phyloP scores from a whole-genome alignment of 1,284 basidiomycete species.

The Cutaneotrichosporon spelunceum region DNA sequence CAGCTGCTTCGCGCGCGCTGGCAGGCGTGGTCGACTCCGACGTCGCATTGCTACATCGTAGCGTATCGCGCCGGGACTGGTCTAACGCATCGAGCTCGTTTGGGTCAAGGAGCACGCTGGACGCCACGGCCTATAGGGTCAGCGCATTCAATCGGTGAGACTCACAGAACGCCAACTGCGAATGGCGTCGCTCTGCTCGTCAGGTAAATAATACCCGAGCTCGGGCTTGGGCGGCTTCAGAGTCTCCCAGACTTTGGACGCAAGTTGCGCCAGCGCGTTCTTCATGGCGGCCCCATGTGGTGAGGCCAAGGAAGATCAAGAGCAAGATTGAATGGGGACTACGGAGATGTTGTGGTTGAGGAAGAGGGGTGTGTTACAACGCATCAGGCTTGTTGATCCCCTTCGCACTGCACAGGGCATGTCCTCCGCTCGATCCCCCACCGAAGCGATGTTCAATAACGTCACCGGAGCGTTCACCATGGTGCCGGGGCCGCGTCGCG shows the following conservation, averaged over 20 bases:
- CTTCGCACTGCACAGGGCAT: neutral
- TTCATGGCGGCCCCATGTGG: neutral
- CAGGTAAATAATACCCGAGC: neutral
- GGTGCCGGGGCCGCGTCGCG: constrained; percentile 4
- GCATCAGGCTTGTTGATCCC: neutral
- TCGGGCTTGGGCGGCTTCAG: neutral
- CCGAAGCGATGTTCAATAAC: neutral
- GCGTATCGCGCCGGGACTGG: neutral
- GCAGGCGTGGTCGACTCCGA: neutral
- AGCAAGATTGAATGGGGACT: neutral
- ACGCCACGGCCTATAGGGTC: neutral
- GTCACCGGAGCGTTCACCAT: neutral
- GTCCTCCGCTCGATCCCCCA: neutral
- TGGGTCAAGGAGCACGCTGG: constrained; percentile 1
- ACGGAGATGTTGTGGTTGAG: neutral
- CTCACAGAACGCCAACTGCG: neutral
- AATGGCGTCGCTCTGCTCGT: constrained; percentile 5
- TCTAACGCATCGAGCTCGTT: neutral
- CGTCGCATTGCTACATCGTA: neutral
- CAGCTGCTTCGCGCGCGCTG: neutral
- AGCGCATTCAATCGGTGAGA: neutral
- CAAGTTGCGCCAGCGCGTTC: neutral
- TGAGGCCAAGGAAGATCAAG: neutral
- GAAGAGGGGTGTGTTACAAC: neutral
- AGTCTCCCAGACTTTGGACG: constrained; percentile 6